Percentiles rank a stretch among this genome's conserved stretches.
phyloP scores from a whole-genome alignment of 129 eudicot species.

The Lactuca saligna region DNA sequence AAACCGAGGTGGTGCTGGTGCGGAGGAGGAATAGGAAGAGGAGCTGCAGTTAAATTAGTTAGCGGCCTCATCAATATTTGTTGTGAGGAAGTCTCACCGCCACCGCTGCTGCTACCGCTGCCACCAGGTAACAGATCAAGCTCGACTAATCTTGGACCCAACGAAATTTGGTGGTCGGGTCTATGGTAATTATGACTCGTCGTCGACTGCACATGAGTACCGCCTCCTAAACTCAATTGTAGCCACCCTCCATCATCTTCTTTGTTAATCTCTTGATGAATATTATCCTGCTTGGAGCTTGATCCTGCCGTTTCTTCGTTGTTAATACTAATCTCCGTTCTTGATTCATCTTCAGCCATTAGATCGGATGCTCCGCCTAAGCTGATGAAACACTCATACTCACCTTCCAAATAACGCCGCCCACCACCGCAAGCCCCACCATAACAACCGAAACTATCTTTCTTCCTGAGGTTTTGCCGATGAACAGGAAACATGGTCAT shows the following conservation, averaged over 20 bases:
- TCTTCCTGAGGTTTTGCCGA: constrained; percentile 28
- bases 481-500: constrained; percentile 60
- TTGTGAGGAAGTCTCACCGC: constrained; percentile 2
- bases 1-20: constrained; percentile 1
- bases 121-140: constrained; percentile 36
- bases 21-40: neutral
- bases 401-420: constrained; percentile 11
- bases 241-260: constrained; percentile 50
- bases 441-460: constrained; percentile 13
- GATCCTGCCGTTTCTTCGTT: constrained; percentile 25
- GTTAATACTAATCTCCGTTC: constrained; percentile 23
- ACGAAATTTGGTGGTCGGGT: neutral
- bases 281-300: constrained; percentile 21
- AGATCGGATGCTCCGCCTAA: constrained; percentile 35
- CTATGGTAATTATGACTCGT: neutral
- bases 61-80: constrained; percentile 1
- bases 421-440: constrained; percentile 14
- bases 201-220: neutral
- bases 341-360: constrained; percentile 51
- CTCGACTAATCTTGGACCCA: constrained; percentile 30
- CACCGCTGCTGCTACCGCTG: constrained; percentile 1
- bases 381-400: constrained; percentile 11
- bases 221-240: constrained; percentile 56
- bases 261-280: neutral
- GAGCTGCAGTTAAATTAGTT: neutral